Percentiles rank a stretch among this genome's conserved stretches.
These are phyloP conservation scores for Phytophthora sp. DNA, from an alignment of 352 stramenopile species.

Conservation along the genomic window DNA sequence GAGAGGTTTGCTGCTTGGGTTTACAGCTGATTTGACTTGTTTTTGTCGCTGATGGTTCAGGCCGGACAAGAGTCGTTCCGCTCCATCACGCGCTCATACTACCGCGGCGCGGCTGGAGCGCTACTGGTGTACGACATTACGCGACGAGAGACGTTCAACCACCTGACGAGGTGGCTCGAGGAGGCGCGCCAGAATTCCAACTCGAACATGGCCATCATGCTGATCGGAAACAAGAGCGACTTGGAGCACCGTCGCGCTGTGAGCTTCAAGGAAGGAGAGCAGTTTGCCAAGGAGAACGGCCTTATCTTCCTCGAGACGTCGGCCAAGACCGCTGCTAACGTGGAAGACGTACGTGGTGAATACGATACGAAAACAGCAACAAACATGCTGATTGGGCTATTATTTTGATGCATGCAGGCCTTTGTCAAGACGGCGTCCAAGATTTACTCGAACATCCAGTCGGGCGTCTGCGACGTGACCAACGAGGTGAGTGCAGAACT, in stretches of 20 bases:
- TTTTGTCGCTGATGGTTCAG: slow-evolving; percentile 41
- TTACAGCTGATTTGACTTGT: slow-evolving; percentile 31
- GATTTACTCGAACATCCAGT: slow-evolving; percentile 97
- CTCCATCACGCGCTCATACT: slow-evolving; percentile 99
- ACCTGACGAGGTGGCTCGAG: slow-evolving; percentile 98
- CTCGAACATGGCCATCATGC: slow-evolving; percentile 99
- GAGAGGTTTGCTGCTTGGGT: background rate
- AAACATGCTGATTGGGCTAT: slow-evolving; percentile 4
- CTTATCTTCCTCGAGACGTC: slow-evolving; percentile 99
- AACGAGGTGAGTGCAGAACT: slow-evolving; percentile 82
- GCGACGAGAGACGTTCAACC: slow-evolving; percentile 98
- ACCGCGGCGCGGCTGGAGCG: slow-evolving; percentile 96
- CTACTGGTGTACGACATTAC: slow-evolving; percentile 99
- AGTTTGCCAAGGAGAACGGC: slow-evolving; percentile 99
- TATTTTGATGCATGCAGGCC: slow-evolving; percentile 52
- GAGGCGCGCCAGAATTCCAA: slow-evolving; percentile 98
- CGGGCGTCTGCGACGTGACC: slow-evolving; percentile 93
- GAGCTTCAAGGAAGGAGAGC: slow-evolving; percentile 96
- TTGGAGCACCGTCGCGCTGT: slow-evolving; percentile 96
- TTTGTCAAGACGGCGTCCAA: slow-evolving; percentile 96
- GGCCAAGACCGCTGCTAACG: slow-evolving; percentile 98
- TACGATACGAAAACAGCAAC: background rate
- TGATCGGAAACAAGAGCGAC: slow-evolving; percentile 99
- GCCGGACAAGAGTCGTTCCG: slow-evolving; percentile 99
- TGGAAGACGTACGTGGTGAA: slow-evolving; percentile 94